phyloP scores from a whole-genome alignment of 176 grass and related monocot genomes.

The Phyllostachys edulis region DNA sequence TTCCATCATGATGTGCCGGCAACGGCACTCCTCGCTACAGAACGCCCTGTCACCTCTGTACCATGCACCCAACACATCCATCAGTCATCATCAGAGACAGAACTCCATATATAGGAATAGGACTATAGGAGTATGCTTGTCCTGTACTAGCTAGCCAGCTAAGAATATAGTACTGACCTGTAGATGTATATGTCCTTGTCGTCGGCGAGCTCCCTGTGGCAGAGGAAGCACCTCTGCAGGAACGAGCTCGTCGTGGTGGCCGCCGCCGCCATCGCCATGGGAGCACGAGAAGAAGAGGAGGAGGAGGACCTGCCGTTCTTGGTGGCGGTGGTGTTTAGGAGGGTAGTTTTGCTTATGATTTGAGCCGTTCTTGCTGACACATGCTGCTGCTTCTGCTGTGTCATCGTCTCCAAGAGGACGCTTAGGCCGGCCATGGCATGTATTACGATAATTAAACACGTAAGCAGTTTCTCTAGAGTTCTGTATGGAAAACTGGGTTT shows the following conservation, averaged over 20 bases:
- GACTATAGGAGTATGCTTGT: not conserved
- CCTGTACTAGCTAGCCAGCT: not conserved
- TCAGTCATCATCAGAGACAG: not conserved
- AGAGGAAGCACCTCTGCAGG: slow-evolving; percentile 46
- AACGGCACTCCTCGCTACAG: slow-evolving; percentile 47
- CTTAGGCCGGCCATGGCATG: slow-evolving; percentile 29
- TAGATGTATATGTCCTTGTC: slow-evolving; percentile 58
- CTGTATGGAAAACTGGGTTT: not conserved
- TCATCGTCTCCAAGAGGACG: slow-evolving; percentile 28
- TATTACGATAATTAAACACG: not conserved
- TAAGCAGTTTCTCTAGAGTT: not conserved
- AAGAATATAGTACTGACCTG: slow-evolving; percentile 5
- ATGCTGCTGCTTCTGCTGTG: not conserved
- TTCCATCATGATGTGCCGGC: slow-evolving; percentile 37
- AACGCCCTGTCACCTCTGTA: slow-evolving; percentile 56
- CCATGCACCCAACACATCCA: slow-evolving; percentile 18
- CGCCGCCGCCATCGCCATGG: not conserved
- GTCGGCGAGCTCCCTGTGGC: slow-evolving; percentile 38
- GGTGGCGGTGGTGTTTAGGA: not conserved
- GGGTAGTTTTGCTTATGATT: slow-evolving; percentile 31
- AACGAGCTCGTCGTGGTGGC: not conserved
- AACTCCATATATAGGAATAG: not conserved
- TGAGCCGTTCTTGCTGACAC: not conserved
- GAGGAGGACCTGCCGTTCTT: not conserved
- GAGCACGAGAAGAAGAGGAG: not conserved